phyloP scores from a whole-genome alignment of 441 rosid genomes.

The Eutrema salsugineum region DNA sequence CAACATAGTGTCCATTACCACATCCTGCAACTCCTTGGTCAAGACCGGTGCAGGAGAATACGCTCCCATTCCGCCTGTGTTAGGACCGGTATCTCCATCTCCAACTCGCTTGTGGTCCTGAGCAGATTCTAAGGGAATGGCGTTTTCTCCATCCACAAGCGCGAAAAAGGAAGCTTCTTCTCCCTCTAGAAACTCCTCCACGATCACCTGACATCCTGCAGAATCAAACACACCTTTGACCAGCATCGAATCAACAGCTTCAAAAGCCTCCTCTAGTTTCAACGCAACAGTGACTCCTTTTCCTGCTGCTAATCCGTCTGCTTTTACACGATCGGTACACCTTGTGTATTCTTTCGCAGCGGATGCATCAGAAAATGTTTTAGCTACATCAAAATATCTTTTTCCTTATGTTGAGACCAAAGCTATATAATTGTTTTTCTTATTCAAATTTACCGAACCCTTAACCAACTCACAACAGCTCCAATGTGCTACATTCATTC shows the following conservation, averaged over 20 bases:
- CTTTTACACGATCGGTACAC: constrained; percentile 89
- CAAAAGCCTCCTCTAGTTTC: constrained; percentile 71
- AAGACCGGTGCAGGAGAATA: constrained; percentile 91
- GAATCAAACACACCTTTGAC: constrained; percentile 76
- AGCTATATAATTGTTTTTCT: background rate
- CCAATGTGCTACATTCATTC: background rate
- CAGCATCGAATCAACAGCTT: constrained; percentile 90
- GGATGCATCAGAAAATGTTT: constrained; percentile 63
- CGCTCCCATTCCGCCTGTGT: constrained; percentile 98
- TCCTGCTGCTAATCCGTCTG: constrained; percentile 96
- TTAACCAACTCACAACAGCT: constrained; percentile 2
- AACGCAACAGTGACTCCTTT: constrained; percentile 88
- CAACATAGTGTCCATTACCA: constrained; percentile 75
- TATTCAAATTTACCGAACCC: background rate
- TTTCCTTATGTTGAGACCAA: background rate
- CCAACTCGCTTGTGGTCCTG: constrained; percentile 97
- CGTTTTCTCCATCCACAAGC: constrained; percentile 92
- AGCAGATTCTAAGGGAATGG: constrained; percentile 89
- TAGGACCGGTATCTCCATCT: constrained; percentile 93
- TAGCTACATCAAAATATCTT: background rate
- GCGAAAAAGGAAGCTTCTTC: constrained; percentile 98
- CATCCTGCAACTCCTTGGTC: constrained; percentile 63
- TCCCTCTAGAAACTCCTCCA: constrained; percentile 87
- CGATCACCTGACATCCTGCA: constrained; percentile 70
- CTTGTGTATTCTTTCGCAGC: constrained; percentile 76